Base-by-base conservation (phyloP, 2,329 filamentous ascomycete species). In the Aspergillus pseudotamarii region DNA sequence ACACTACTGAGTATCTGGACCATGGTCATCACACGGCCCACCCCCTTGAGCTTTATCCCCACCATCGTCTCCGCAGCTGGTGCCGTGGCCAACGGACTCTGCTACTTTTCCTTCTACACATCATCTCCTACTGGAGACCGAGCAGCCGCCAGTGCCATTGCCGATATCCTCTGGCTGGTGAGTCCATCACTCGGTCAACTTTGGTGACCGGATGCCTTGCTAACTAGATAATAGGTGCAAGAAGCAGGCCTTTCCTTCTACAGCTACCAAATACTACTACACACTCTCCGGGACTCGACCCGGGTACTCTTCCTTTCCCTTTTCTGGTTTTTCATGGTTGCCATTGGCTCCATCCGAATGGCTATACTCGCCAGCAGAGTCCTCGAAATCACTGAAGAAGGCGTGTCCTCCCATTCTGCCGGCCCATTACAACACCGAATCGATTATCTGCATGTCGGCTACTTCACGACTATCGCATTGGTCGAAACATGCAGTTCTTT, bases 121-220 rank as follows among this genome's bases (percentile, higher is more conserved):
- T 54, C 46, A 14, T 26, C 46, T 32, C 26, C 59, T 43, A 34
- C 23, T 5, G 8, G 30, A 12, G 11, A 50, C 11, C 41, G 50
- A 32, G 36, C 45, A 4, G 54, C 58, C 3, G 64, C 62, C 6
- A 59, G 62, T 21, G 59, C 57, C 6, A 57, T 64, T 32, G 62
- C 64, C 2, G 64, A 66, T 57, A 21, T 66, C 12, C 50, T 64
- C 58, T 66, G 64, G 64, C 23, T 64, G 59, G 64, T 66, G 50
- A 14, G 61, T 46, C 11, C 16, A 14, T n/a, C 32, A 9, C 32
- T 21, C 16, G 23, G 23, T 53, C 34, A 48, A 16, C 57, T 19
- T 21, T 16, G 55, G 26, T 12, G 43, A 23, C 9, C 10, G n/a
- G 21, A 34, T 16, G 32, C 21, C 23, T 8, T 28, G 36, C 28